These are phyloP conservation scores for Eleusine indica DNA, from an alignment of 176 grass and related monocot genomes.

Conservation along the genomic window DNA sequence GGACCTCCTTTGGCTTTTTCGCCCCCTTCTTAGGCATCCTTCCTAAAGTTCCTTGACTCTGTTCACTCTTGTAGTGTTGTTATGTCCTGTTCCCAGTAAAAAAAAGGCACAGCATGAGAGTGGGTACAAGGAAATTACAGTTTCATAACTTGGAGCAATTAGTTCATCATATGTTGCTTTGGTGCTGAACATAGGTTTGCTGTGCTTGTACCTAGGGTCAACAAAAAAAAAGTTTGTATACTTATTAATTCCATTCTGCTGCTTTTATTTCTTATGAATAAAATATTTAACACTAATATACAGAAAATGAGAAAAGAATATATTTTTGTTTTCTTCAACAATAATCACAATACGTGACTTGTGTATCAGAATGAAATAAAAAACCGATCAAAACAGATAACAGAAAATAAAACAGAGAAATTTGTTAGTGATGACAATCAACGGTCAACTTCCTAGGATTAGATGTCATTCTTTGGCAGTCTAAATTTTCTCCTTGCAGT, in stretches of 20 bases:
- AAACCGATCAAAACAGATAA: not conserved
- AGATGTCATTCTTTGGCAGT: not conserved
- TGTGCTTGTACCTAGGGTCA: not conserved
- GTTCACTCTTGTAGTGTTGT: constrained; percentile 9
- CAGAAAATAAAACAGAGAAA: not conserved
- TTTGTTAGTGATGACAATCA: not conserved
- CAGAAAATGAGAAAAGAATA: not conserved
- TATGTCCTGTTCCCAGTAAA: not conserved
- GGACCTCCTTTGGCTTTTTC: constrained; percentile 42
- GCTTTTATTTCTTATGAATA: not conserved
- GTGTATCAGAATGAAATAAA: not conserved
- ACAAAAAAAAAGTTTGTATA: not conserved
- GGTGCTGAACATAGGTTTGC: not conserved
- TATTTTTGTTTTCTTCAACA: not conserved
- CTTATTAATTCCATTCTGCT: not conserved
- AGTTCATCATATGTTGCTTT: not conserved
- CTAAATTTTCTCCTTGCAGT: too few relatives aligned
- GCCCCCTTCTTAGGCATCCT: constrained; percentile 53
- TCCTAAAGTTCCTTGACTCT: not conserved
- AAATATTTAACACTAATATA: not conserved
- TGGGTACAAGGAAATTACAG: not conserved
- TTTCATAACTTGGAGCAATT: not conserved
- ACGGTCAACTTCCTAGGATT: not conserved
- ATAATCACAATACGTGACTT: not conserved
- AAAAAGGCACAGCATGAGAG: not conserved